These are phyloP conservation scores for Fusarium proliferatum DNA, from an alignment of 2,329 filamentous ascomycete genomes.

Conservation along the genomic window DNA sequence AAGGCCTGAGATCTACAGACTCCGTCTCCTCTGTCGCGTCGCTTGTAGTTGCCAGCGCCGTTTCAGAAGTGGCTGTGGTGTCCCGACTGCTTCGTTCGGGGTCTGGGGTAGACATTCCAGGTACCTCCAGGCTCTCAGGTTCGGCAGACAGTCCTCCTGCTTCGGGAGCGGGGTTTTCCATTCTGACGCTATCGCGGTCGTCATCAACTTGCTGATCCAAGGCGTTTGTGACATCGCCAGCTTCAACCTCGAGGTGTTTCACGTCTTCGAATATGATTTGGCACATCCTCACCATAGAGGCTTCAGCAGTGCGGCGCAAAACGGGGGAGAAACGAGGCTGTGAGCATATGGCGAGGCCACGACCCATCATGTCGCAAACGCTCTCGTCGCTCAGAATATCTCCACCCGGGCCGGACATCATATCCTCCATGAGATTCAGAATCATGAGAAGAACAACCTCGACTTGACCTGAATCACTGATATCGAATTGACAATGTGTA, in stretches of 20 bases:
- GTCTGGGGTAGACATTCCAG: slow-evolving; percentile 32
- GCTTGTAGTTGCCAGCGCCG: slow-evolving; percentile 29
- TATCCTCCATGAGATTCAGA: slow-evolving; percentile 96
- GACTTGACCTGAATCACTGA: slow-evolving; percentile 92
- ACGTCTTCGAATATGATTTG: slow-evolving; percentile 97
- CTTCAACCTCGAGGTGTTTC: slow-evolving; percentile 82
- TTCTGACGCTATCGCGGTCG: slow-evolving; percentile 81
- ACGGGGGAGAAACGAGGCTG: slow-evolving; percentile 92
- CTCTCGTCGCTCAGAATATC: slow-evolving; percentile 97
- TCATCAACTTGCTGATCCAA: slow-evolving; percentile 74
- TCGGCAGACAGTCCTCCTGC: slow-evolving; percentile 35
- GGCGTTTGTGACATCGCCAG: slow-evolving; percentile 72
- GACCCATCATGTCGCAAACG: slow-evolving; percentile 99
- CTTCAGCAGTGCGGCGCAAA: slow-evolving; percentile 89
- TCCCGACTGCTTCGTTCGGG: slow-evolving; percentile 57
- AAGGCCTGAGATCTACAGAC: slow-evolving; percentile 78
- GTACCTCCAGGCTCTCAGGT: slow-evolving; percentile 30
- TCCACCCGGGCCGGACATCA: slow-evolving; percentile 93
- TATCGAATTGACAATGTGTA: slow-evolving; percentile 97
- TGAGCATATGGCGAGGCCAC: slow-evolving; percentile 95
- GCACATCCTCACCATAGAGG: slow-evolving; percentile 98
- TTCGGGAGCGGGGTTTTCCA: slow-evolving; percentile 63
- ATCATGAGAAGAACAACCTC: slow-evolving; percentile 96
- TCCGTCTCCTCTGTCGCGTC: slow-evolving; percentile 56
- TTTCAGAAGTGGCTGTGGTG: slow-evolving; percentile 62